Base-by-base conservation (phyloP, 768 basidiomycete genomes). In the Agaricus subrufescens region DNA sequence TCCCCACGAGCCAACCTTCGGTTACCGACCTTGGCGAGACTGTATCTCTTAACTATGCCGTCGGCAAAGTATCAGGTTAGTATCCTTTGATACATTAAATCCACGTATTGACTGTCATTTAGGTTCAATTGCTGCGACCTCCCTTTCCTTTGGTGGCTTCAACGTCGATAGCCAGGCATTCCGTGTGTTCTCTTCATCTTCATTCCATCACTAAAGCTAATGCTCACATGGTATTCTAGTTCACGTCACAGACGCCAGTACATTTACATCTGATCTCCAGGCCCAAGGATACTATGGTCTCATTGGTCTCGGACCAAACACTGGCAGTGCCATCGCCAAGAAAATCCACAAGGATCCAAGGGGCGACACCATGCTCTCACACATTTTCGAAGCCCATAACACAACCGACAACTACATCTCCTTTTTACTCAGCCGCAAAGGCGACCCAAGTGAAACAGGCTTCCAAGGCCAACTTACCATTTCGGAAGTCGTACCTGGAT, bases 231-330 rank as follows among this genome's bases (percentile, higher is more conserved):
- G 10, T 40, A 12, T 34, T 34, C 34, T 61, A 89, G 88, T 90
- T 39, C 74, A 84, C 27, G 88, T 89, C 34, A 63, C 73, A 2
- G 76, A 89, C 61, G 81, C 84, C 3, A 81, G 80, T 44, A 74
- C 79, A 9, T 89, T 91, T 67, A 81, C 86, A 4, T 68, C 77
- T 14, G 69, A 88, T 61, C 83, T 87, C 63, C 69, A 77, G 37
- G 48, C 76, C 2, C 80, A 87, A 63, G 86, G 83, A 0, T 87
- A 83, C 60, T 78, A 84, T 55, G 89, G 89, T 40, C 80, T 91
- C 19, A 72, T 91, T 29, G 89, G 89, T 25, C 79, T 91, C 15
- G 89, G 89, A n/a, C 89, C 89, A 30, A 88, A 88, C 71, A 68
- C 78, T 26, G 87, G 84, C 45, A 89, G 87, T 50, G 71, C 79